These are phyloP conservation scores for Penicillium janthinellum DNA, from an alignment of 2,329 filamentous ascomycete species.

Conservation along the genomic window DNA sequence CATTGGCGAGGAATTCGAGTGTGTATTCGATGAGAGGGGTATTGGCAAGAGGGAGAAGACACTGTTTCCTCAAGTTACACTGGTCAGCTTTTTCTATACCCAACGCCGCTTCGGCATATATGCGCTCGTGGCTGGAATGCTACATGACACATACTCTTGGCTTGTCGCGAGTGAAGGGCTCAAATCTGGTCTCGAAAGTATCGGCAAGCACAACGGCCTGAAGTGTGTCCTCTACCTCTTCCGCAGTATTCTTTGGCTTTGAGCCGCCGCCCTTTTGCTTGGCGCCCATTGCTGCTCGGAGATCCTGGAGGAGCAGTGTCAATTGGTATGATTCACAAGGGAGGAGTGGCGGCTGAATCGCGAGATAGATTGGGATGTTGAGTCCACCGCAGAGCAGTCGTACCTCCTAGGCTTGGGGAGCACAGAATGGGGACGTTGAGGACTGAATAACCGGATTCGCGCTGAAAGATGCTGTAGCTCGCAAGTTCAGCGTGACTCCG, in stretches of 20 bases:
- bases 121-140: background rate
- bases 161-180: slow-evolving; percentile 82
- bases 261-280: slow-evolving; percentile 38
- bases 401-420: slow-evolving; percentile 7
- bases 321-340: background rate
- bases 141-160: slow-evolving; percentile 67
- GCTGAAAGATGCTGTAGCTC: background rate
- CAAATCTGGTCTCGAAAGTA: slow-evolving; percentile 90
- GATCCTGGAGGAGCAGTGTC: slow-evolving; percentile 5
- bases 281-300: slow-evolving; percentile 34
- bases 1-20: slow-evolving; percentile 91
- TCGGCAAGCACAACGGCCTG: slow-evolving; percentile 80
- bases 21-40: slow-evolving; percentile 97
- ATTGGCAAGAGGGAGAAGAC: slow-evolving; percentile 89
- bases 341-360: background rate
- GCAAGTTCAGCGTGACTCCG: slow-evolving; percentile 3
- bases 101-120: background rate
- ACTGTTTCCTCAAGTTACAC: slow-evolving; percentile 56
- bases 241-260: slow-evolving; percentile 49
- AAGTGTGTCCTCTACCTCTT: slow-evolving; percentile 63
- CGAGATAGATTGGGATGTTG: background rate
- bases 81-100: background rate
- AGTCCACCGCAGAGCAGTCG: background rate
- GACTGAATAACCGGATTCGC: background rate
- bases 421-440: background rate